Evolutionary conservation across 2,329 filamentous ascomycete species (phyloP).

Genomic region (Mycocentrospora acerina): DNA sequence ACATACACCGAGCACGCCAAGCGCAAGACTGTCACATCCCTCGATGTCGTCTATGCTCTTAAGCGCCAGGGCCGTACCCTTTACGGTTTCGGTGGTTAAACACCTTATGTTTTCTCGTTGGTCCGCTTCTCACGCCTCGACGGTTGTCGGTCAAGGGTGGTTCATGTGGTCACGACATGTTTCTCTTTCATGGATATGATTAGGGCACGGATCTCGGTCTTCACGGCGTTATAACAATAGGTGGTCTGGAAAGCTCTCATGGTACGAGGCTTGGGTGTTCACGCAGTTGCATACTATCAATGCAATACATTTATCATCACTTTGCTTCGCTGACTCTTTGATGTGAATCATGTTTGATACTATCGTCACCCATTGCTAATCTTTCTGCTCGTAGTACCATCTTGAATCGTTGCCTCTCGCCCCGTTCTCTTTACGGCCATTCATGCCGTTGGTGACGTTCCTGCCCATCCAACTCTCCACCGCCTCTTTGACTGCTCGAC

Average conservation of each 20-base stretch:
- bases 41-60: constrained; percentile 64
- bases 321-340: neutral
- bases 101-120: constrained; percentile 19
- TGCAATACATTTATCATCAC: constrained; percentile 16
- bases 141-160: constrained; percentile 15
- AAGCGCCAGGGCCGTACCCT: constrained; percentile 70
- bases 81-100: constrained; percentile 87
- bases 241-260: constrained; percentile 29
- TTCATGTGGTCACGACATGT: constrained; percentile 20
- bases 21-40: constrained; percentile 74
- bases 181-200: constrained; percentile 29
- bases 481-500: constrained; percentile 23
- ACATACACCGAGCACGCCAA: constrained; percentile 79
- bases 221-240: constrained; percentile 33
- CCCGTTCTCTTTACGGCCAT: neutral
- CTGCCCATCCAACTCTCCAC: constrained; percentile 23
- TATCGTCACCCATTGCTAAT: neutral
- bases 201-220: constrained; percentile 31
- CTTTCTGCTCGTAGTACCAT: constrained; percentile 3
- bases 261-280: constrained; percentile 21
- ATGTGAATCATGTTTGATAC: constrained; percentile 1
- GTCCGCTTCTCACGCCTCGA: constrained; percentile 9
- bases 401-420: neutral
- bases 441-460: neutral
- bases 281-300: constrained; percentile 29